Evolutionary conservation across 495 filamentous ascomycete genomes (phyloP), one percentile per base, ranked within the genome.

Genomic region (Acidomyces sp.): DNA sequence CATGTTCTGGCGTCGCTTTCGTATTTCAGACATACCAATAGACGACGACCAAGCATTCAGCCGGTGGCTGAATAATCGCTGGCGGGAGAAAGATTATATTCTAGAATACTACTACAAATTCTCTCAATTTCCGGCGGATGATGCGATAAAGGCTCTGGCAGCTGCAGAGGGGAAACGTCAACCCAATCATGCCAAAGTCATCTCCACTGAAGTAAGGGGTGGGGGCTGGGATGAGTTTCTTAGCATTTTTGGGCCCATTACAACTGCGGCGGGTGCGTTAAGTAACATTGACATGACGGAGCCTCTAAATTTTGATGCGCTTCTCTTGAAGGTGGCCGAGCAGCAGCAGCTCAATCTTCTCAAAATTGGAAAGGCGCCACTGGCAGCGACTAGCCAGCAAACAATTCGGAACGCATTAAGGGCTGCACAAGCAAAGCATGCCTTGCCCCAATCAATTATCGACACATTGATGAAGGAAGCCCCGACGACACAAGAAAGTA

Each of bases 41-140:
- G 46, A 60, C 15, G 55, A 62, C 45, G 46, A 45, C 20, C 52
- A 50, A 31, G 58, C 53, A 0, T 64, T 64, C 36, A 55, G 55
- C 13, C 40, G 57, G 15, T 64, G 61, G 61, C 42, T 64, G 15
- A 46, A 46, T 6, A 61, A 62, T 32, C 58, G 61, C 3, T 64
- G 61, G 61, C 44, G 58, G 23, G 61, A 64, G 42, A 64, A 64
- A 37, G 61, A 64, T 45, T 58, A 61, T 22, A 49, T 64, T 30
- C 50, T 64, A 3, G 61, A 64, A 38, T 55, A 58, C 40, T 64
- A 50, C 46, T 34, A 35, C 9, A 53, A 50, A 6, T 53, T 50
- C 41, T 43, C 41, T 23, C 52, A 52, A 1, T 64, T 64, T 34
- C 61, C 61, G 6, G 53, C 56, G 2, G 55, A 56, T 15, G 45